Evolutionary conservation across 2,329 filamentous ascomycete genomes (phyloP).

Genomic region (Neonectria coccinea): DNA sequence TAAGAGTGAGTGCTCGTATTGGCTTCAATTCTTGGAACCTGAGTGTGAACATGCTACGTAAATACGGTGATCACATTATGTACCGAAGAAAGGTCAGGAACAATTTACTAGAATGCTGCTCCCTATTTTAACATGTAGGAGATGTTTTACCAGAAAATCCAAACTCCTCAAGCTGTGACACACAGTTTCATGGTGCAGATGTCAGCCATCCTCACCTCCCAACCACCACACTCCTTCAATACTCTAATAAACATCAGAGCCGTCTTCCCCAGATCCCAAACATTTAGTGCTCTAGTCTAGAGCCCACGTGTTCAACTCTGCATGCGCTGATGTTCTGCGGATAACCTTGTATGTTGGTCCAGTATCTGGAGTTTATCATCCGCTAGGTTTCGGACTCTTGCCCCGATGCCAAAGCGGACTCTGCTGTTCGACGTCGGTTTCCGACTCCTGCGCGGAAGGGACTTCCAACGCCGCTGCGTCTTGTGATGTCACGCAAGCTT

Average conservation of each 20-base stretch:
- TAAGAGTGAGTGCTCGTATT: not conserved
- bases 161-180: too few relatives aligned
- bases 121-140: too few relatives aligned
- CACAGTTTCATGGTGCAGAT: too few relatives aligned
- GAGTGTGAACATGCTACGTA: too few relatives aligned
- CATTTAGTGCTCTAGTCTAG: not conserved
- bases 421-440: not conserved
- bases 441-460: not conserved
- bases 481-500: not conserved
- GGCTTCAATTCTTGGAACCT: not conserved
- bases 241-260: not conserved
- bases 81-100: too few relatives aligned
- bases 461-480: not conserved
- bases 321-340: not conserved
- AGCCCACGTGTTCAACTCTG: not conserved
- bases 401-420: slow-evolving; percentile 3
- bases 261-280: not conserved
- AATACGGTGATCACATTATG: too few relatives aligned
- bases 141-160: too few relatives aligned
- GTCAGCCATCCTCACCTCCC: not conserved
- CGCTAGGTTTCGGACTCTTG: not conserved
- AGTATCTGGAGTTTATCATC: not conserved
- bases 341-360: not conserved
- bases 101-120: too few relatives aligned
- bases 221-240: not conserved